These are phyloP conservation scores for Neodidymelliopsis sp. DNA, from an alignment of 2,329 filamentous ascomycete genomes.

Conservation along the genomic window DNA sequence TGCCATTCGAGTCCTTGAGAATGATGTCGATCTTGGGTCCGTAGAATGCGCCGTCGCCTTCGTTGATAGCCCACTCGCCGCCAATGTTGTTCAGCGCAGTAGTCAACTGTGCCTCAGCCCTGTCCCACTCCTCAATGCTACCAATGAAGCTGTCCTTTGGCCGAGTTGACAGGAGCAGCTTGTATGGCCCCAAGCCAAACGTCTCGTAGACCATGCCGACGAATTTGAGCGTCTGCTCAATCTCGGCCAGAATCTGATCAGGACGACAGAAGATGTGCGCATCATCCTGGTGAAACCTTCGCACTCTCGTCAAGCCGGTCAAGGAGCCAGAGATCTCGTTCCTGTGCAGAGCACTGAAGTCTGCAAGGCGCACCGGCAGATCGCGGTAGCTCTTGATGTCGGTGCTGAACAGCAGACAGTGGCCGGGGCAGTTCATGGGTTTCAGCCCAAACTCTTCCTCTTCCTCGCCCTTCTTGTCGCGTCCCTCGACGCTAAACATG, in stretches of 20 bases:
- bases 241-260: constrained; percentile 76
- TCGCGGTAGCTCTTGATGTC: constrained; percentile 79
- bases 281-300: constrained; percentile 90
- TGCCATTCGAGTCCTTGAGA: constrained; percentile 75
- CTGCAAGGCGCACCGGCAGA: constrained; percentile 82
- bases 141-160: constrained; percentile 82
- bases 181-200: constrained; percentile 75
- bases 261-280: constrained; percentile 89
- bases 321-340: constrained; percentile 86
- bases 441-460: constrained; percentile 83
- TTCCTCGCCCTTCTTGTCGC: constrained; percentile 59
- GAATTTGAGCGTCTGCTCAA: constrained; percentile 76
- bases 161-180: constrained; percentile 79
- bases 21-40: constrained; percentile 92
- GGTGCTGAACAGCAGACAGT: constrained; percentile 83
- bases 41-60: constrained; percentile 88
- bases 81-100: constrained; percentile 69
- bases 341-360: constrained; percentile 86
- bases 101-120: constrained; percentile 71
- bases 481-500: constrained; percentile 81
- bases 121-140: constrained; percentile 71
- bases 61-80: constrained; percentile 75
- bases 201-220: constrained; percentile 75
- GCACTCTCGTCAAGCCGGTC: constrained; percentile 81
- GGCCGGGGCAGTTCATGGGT: constrained; percentile 92